These are phyloP conservation scores for Fusarium graminum DNA, from an alignment of 2,329 filamentous ascomycete genomes.

Conservation along the genomic window DNA sequence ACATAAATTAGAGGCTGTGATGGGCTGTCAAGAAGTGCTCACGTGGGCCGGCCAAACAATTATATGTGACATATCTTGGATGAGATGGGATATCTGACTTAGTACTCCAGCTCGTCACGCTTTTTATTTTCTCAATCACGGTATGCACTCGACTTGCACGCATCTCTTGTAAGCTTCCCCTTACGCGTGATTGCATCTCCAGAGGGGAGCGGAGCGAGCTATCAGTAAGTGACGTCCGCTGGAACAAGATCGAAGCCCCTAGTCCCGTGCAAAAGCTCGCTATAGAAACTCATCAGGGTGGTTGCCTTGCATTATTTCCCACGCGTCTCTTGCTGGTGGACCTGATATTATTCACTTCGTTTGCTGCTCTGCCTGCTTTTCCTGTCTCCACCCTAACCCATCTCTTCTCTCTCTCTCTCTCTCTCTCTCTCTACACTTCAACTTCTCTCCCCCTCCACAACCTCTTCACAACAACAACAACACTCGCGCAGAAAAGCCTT, in stretches of 20 bases:
- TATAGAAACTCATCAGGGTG: constrained; percentile 1
- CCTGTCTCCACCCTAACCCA: constrained; percentile 4
- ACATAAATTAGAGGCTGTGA: neutral
- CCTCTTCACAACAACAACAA: neutral
- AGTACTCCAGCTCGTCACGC: constrained; percentile 15
- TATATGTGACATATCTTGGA: constrained; percentile 12
- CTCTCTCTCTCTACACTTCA: constrained; percentile 1
- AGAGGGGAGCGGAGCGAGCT: neutral
- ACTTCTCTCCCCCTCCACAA: neutral
- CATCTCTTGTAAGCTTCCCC: neutral
- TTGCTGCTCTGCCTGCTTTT: constrained; percentile 17
- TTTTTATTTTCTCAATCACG: constrained; percentile 7
- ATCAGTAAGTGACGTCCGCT: constrained; percentile 6
- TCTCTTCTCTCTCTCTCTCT: constrained; percentile 7
- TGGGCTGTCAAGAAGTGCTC: constrained; percentile 5
- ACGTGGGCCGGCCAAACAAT: constrained; percentile 30
- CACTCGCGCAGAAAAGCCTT: neutral
- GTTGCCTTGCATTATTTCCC: neutral
- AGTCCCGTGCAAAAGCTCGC: constrained; percentile 4
- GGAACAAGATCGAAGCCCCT: constrained; percentile 10
- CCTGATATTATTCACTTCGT: neutral
- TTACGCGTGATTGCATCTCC: constrained; percentile 15
- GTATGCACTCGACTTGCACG: constrained; percentile 2
- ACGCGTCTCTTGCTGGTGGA: neutral
- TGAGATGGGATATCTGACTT: constrained; percentile 13